phyloP scores from a whole-genome alignment of 192 early-diverging fungal genomes.

The Helicostylum pulchrum region DNA sequence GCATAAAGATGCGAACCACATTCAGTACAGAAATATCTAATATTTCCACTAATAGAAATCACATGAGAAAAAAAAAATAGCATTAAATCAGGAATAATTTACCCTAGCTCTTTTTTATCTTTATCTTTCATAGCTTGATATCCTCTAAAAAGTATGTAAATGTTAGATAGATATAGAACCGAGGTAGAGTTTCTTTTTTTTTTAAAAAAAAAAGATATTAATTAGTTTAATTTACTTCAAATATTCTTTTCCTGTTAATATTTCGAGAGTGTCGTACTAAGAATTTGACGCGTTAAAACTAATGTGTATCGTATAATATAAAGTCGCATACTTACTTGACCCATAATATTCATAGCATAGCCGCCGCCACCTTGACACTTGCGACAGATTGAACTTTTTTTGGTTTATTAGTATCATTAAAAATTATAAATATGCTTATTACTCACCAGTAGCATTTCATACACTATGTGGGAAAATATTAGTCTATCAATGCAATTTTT shows the following conservation, averaged over 20 bases:
- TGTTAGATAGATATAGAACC: no score
- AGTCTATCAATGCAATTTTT: no score
- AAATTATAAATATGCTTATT: neutral
- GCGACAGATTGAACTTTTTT: slow-evolving; percentile 56
- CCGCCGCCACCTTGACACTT: slow-evolving; percentile 61
- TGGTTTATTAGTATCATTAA: no score
- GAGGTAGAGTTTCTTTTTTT: no score
- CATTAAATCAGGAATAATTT: neutral
- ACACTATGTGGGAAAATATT: slow-evolving; percentile 25
- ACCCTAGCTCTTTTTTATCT: slow-evolving; percentile 29
- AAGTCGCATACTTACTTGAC: slow-evolving; percentile 23
- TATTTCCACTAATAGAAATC: slow-evolving; percentile 32
- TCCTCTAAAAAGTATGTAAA: neutral
- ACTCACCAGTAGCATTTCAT: slow-evolving; percentile 55
- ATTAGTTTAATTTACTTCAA: slow-evolving; percentile 15
- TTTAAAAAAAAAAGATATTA: no score
- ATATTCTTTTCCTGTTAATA: slow-evolving; percentile 29
- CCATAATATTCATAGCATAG: slow-evolving; percentile 55
- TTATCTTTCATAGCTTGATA: slow-evolving; percentile 38
- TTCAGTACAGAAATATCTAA: slow-evolving; percentile 51
- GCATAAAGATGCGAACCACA: slow-evolving; percentile 56
- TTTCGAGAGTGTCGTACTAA: slow-evolving; percentile 35
- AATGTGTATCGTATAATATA: neutral
- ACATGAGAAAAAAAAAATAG: neutral
- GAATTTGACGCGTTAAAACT: neutral